These are phyloP conservation scores for Panicum miliaceum DNA, from an alignment of 176 grass and related monocot species.

Conservation along the genomic window DNA sequence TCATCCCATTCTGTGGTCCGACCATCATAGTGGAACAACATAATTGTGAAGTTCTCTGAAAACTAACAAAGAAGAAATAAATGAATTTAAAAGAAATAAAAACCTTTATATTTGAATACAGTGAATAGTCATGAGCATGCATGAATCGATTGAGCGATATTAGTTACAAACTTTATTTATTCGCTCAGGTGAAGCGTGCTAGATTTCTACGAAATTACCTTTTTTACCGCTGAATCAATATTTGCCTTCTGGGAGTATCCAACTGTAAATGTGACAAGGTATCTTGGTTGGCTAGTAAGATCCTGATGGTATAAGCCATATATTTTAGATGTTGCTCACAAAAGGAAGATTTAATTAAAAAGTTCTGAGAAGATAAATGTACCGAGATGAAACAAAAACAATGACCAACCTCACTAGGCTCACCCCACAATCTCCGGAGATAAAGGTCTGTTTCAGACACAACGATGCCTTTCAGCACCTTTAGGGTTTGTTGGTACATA, in stretches of 20 bases:
- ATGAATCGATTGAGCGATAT: constrained; percentile 16
- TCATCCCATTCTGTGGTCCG: constrained; percentile 88
- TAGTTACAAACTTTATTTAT: not conserved
- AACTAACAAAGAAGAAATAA: constrained; percentile 55
- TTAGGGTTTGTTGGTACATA: constrained; percentile 87
- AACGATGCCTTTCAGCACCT: constrained; percentile 89
- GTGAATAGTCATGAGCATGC: constrained; percentile 7
- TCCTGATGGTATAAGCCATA: constrained; percentile 56
- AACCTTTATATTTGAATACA: not conserved
- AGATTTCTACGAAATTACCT: constrained; percentile 45
- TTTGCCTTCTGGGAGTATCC: constrained; percentile 75
- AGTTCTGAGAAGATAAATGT: not conserved
- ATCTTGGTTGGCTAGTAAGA: constrained; percentile 61
- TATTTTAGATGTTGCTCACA: constrained; percentile 9
- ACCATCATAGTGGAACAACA: constrained; percentile 94
- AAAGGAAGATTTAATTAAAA: not conserved
- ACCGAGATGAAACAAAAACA: constrained; percentile 9
- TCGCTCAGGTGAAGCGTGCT: constrained; percentile 12
- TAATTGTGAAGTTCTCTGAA: constrained; percentile 87
- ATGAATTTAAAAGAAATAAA: not conserved
- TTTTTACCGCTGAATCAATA: constrained; percentile 82
- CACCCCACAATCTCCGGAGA: constrained; percentile 80
- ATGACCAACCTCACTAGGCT: constrained; percentile 82
- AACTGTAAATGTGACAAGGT: constrained; percentile 87
- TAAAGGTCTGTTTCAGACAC: constrained; percentile 85